A percentile compares a stretch with the other conserved stretches of the same genome.
These are phyloP conservation scores for Castanea sativa DNA, from an alignment of 306 rosid genomes.

Conservation along the genomic window DNA sequence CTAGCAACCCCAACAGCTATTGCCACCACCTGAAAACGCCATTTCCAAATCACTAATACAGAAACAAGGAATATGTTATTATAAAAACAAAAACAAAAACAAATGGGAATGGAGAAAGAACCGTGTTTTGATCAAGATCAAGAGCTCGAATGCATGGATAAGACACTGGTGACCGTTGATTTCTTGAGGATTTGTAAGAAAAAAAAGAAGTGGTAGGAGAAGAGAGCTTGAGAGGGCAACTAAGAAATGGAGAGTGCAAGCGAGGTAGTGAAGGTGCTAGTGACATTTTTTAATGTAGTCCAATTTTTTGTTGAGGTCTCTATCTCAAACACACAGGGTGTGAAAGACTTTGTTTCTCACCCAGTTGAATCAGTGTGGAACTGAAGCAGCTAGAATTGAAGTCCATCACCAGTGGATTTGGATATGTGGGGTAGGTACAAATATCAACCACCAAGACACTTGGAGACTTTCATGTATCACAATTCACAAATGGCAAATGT, in stretches of 20 bases:
- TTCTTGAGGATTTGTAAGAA: conserved; percentile 20
- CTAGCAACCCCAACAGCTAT: conserved; percentile 79
- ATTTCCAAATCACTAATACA: background rate
- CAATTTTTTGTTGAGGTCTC: background rate
- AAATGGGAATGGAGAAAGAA: conserved; percentile 15
- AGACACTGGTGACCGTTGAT: conserved; percentile 52
- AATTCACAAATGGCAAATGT: background rate
- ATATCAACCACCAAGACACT: conserved; percentile 4
- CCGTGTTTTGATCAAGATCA: conserved; percentile 94
- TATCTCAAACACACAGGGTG: background rate
- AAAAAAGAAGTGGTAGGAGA: conserved; percentile 21
- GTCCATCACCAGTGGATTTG: conserved; percentile 14
- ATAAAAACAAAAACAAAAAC: background rate
- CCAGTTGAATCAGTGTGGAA: background rate
- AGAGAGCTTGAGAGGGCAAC: conserved; percentile 54
- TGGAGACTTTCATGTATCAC: background rate
- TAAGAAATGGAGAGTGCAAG: conserved; percentile 63
- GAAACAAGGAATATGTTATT: too few species aligned
- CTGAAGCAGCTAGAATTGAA: conserved; percentile 1
- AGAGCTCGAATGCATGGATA: conserved; percentile 80
- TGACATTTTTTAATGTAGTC: conserved; percentile 49
- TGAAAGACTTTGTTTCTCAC: background rate
- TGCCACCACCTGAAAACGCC: conserved; percentile 63
- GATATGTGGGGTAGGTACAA: conserved; percentile 28
- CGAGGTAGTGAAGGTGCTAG: conserved; percentile 47